Evolutionary conservation across 148 eudicot species (phyloP).

Genomic region (Dysphania ambrosioides): DNA sequence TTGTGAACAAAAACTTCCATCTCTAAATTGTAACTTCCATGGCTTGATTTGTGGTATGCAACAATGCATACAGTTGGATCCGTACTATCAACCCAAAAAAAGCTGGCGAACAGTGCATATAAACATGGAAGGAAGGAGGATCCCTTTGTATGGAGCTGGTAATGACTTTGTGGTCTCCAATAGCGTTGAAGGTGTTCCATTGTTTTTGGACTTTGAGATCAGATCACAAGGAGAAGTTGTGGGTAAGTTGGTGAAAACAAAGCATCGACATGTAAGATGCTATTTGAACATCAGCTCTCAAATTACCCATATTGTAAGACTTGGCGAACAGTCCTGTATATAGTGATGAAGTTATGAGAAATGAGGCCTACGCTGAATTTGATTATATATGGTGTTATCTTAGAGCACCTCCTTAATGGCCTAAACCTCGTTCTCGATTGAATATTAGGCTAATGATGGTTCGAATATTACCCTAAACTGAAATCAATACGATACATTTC

Average conservation of each 20-base stretch:
- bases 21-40: neutral
- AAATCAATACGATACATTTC: neutral
- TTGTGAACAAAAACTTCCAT: too few relatives aligned
- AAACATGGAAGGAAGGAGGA: slow-evolving; percentile 38
- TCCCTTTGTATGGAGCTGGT: slow-evolving; percentile 81
- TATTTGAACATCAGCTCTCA: slow-evolving; percentile 29
- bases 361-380: neutral
- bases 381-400: neutral
- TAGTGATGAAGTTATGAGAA: neutral
- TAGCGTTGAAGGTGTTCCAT: slow-evolving; percentile 36
- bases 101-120: slow-evolving; percentile 36
- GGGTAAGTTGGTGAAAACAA: slow-evolving; percentile 50
- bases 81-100: slow-evolving; percentile 59
- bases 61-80: slow-evolving; percentile 46
- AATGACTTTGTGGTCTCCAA: slow-evolving; percentile 30
- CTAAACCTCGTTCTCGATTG: too few relatives aligned
- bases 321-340: slow-evolving; percentile 38
- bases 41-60: neutral
- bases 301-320: slow-evolving; percentile 27
- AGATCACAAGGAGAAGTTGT: slow-evolving; percentile 45
- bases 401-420: too few relatives aligned
- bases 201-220: slow-evolving; percentile 50
- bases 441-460: too few relatives aligned
- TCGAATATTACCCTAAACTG: neutral
- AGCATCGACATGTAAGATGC: slow-evolving; percentile 51